Evolutionary conservation across 257 asterid species (phyloP).

Genomic region (Lithospermum erythrorhizon): DNA sequence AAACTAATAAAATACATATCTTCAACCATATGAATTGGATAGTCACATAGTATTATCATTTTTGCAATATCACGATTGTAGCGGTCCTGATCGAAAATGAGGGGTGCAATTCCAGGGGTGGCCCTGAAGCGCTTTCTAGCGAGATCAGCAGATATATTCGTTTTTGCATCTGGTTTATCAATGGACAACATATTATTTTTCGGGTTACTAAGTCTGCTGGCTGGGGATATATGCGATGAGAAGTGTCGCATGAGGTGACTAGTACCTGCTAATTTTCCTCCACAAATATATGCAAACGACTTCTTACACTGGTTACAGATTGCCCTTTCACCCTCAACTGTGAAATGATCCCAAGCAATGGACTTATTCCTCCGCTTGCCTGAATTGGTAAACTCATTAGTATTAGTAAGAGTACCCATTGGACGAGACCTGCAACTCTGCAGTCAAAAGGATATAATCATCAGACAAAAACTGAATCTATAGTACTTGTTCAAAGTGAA

Average conservation of each 20-base stretch:
- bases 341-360: conserved; percentile 11
- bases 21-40: conserved; percentile 7
- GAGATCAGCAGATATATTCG: not conserved
- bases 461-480: not conserved
- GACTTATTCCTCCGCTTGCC: conserved; percentile 7
- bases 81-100: not conserved
- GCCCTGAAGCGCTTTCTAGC: conserved; percentile 4
- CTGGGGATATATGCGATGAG: conserved; percentile 1
- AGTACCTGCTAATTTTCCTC: conserved; percentile 5
- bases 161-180: not conserved
- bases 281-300: conserved; percentile 6
- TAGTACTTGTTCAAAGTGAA: too few species aligned
- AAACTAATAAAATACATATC: conserved; percentile 2
- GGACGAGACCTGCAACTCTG: not conserved
- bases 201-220: not conserved
- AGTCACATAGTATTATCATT: conserved; percentile 7
- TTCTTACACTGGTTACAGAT: conserved; percentile 6
- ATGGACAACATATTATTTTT: not conserved
- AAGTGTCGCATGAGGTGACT: conserved; percentile 10
- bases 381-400: not conserved
- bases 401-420: conserved; percentile 7
- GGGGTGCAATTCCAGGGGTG: not conserved
- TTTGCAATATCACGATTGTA: conserved; percentile 1
- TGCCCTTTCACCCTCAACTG: conserved; percentile 4
- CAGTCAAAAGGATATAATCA: not conserved